Conservation (phyloP, 139 green algal species). For the Chlorella sp. region DNA sequence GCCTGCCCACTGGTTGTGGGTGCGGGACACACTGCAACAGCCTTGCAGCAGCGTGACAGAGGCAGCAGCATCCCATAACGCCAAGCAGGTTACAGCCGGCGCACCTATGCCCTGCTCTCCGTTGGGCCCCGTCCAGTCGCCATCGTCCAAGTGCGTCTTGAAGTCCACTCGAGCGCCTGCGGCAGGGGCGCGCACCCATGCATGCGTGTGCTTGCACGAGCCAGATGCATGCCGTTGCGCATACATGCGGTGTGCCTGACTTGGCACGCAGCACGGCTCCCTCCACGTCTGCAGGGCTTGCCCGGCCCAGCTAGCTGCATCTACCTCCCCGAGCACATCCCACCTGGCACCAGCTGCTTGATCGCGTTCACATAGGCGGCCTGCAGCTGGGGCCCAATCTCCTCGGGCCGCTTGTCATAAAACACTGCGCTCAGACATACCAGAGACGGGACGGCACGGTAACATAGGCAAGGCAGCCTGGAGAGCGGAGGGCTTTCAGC, state of each 20-base stretch:
- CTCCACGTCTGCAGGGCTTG: neutral
- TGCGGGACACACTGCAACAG: neutral
- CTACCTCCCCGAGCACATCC: neutral
- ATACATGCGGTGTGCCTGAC: neutral
- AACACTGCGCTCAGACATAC: too few relatives aligned
- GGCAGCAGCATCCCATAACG: neutral
- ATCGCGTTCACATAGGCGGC: too few relatives aligned
- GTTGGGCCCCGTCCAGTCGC: neutral
- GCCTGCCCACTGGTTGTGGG: too few relatives aligned
- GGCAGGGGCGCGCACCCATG: too few relatives aligned
- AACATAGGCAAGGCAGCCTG: too few relatives aligned
- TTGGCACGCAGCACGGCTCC: neutral
- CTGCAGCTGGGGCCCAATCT: too few relatives aligned
- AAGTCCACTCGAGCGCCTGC: neutral
- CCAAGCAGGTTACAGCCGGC: neutral
- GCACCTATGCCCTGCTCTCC: neutral
- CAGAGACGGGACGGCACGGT: too few relatives aligned
- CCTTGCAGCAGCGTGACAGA: neutral
- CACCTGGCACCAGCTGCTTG: too few relatives aligned
- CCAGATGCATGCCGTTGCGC: neutral
- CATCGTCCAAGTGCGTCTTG: slow-evolving; percentile 7
- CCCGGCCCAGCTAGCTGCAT: too few relatives aligned
- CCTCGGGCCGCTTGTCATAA: too few relatives aligned
- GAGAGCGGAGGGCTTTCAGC: too few relatives aligned
- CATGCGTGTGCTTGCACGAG: too few relatives aligned